A percentile compares a stretch with the other conserved stretches of the same genome.
Conservation (phyloP, 441 rosid genomes). For the Melastoma candidum region DNA sequence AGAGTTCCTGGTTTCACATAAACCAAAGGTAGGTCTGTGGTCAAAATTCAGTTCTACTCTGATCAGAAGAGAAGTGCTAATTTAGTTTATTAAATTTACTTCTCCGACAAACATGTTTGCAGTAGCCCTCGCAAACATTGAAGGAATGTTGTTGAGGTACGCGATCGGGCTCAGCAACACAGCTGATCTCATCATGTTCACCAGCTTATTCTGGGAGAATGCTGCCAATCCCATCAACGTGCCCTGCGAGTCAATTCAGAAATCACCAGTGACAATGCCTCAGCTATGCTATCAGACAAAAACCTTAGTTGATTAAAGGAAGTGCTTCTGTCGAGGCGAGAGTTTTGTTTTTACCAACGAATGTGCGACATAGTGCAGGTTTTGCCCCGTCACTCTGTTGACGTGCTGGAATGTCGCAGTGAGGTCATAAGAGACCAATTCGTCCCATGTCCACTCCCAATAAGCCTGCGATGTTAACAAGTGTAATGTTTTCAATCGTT, state of each 20-base stretch:
- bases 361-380: conserved; percentile 36
- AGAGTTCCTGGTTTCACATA: conserved; percentile 25
- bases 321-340: no score
- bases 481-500: not conserved
- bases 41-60: not conserved
- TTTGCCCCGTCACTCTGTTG: conserved; percentile 20
- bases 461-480: conserved; percentile 22
- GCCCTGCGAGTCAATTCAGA: conserved; percentile 14
- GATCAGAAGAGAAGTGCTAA: not conserved
- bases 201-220: conserved; percentile 16
- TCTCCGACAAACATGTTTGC: conserved; percentile 2
- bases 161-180: conserved; percentile 28
- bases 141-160: conserved; percentile 17
- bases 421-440: conserved; percentile 25
- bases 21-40: not conserved
- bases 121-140: conserved; percentile 16
- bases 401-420: conserved; percentile 24
- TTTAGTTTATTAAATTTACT: not conserved
- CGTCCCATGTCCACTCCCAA: conserved; percentile 51
- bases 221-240: conserved; percentile 26
- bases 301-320: not conserved
- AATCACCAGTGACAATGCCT: no score
- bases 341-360: conserved; percentile 22
- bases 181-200: conserved; percentile 20
- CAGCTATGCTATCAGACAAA: no score